These are phyloP conservation scores for Botrytis porri DNA, from an alignment of 2,329 filamentous ascomycete species.

Conservation along the genomic window DNA sequence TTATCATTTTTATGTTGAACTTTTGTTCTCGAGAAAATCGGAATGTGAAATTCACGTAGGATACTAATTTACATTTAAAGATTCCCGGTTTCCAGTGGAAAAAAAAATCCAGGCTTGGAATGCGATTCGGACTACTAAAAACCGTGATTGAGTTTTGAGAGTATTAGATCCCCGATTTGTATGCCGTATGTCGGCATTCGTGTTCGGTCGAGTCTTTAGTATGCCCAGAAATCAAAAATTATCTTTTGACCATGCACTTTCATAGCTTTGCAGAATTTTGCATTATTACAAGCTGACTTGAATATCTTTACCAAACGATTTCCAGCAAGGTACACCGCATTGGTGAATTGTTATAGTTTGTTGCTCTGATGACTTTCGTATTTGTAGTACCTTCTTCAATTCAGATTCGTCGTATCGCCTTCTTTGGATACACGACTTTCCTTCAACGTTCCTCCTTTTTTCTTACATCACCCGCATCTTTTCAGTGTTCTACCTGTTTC, in stretches of 20 bases:
- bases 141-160: background rate
- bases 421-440: background rate
- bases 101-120: background rate
- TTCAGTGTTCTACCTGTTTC: background rate
- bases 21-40: background rate
- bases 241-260: background rate
- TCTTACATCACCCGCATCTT: too few species aligned
- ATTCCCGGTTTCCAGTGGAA: background rate
- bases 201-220: background rate
- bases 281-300: background rate
- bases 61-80: background rate
- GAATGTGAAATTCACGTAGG: too few species aligned
- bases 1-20: background rate
- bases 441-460: background rate
- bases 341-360: background rate
- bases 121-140: background rate
- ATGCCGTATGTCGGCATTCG: background rate
- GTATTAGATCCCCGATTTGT: background rate
- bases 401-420: background rate
- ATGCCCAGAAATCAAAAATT: background rate
- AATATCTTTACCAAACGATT: background rate
- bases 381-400: background rate
- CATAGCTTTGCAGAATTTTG: too few species aligned
- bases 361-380: background rate
- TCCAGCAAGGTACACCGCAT: background rate